Percentiles rank a stretch among this genome's conserved stretches.
These are phyloP conservation scores for Bisporella sp. DNA, from an alignment of 2,329 filamentous ascomycete genomes.

Conservation along the genomic window DNA sequence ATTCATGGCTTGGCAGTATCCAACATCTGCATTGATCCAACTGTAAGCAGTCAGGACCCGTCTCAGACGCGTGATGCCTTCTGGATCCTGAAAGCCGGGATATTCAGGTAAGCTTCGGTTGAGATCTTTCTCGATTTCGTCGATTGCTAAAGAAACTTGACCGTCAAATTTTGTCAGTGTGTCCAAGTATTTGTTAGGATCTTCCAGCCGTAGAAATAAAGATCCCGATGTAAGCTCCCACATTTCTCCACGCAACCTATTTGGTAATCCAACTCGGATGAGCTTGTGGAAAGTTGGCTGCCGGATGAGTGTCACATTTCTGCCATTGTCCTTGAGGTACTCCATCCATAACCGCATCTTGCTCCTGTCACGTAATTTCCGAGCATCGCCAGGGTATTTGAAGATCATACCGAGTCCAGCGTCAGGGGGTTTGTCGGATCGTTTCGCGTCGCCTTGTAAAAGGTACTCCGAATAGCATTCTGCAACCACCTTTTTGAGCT, in stretches of 20 bases:
- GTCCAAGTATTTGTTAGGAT: conserved; percentile 75
- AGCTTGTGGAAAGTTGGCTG: conserved; percentile 98
- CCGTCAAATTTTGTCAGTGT: conserved; percentile 80
- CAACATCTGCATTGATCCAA: conserved; percentile 92
- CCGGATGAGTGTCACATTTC: conserved; percentile 84
- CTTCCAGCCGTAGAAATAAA: conserved; percentile 79
- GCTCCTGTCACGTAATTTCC: conserved; percentile 87
- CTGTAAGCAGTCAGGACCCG: conserved; percentile 94
- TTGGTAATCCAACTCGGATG: conserved; percentile 90
- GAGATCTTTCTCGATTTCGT: conserved; percentile 97
- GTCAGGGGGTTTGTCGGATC: conserved; percentile 67
- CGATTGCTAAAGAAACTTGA: conserved; percentile 86
- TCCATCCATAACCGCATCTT: conserved; percentile 98
- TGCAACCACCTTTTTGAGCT: conserved; percentile 69
- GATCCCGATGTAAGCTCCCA: conserved; percentile 96
- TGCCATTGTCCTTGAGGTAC: conserved; percentile 90
- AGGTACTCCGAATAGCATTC: conserved; percentile 91
- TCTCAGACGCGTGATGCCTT: conserved; percentile 83
- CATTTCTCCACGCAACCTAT: conserved; percentile 84
- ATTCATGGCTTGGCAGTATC: conserved; percentile 99
- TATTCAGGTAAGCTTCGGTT: conserved; percentile 97
- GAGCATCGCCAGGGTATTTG: conserved; percentile 88
- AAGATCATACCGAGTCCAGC: conserved; percentile 90
- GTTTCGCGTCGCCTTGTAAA: conserved; percentile 55
- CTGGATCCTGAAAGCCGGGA: conserved; percentile 91